Evolutionary conservation across 164 flowering plant species (phyloP).

Genomic region (Stephania cephalantha): DNA sequence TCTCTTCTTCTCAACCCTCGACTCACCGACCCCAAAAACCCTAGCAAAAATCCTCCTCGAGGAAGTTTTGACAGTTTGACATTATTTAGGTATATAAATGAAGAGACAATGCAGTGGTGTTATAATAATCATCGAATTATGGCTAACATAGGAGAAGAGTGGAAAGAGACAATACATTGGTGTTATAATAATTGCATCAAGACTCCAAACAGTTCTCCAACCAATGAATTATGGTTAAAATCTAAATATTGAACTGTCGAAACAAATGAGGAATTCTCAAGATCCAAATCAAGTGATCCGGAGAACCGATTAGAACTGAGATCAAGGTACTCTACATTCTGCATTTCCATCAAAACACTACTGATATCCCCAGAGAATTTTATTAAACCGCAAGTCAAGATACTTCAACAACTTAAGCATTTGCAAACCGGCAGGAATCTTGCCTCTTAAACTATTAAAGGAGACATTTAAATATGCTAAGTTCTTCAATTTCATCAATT

Average conservation of each 20-base stretch:
- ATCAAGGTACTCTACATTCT: slow-evolving; percentile 39
- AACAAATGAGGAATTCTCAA: slow-evolving; percentile 38
- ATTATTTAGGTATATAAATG: no score
- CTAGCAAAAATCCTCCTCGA: no score
- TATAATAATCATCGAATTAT: no score
- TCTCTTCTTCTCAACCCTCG: no score
- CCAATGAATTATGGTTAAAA: slow-evolving; percentile 47
- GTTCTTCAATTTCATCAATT: slow-evolving; percentile 28
- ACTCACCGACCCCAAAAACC: no score
- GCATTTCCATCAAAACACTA: slow-evolving; percentile 35
- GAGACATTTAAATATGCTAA: slow-evolving; percentile 50
- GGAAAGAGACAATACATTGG: no score
- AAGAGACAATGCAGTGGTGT: no score
- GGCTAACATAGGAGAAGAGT: no score
- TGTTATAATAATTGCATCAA: slow-evolving; percentile 23
- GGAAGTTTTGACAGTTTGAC: no score
- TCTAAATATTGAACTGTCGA: slow-evolving; percentile 49
- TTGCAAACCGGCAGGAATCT: slow-evolving; percentile 35
- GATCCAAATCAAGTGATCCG: slow-evolving; percentile 45
- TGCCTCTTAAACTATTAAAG: slow-evolving; percentile 41
- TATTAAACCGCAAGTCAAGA: slow-evolving; percentile 48
- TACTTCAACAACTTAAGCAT: slow-evolving; percentile 35
- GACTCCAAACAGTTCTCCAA: slow-evolving; percentile 52
- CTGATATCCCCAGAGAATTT: slow-evolving; percentile 43
- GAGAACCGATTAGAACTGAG: slow-evolving; percentile 49